Base-by-base conservation (phyloP, 306 rosid genomes). In the Alnus rubra region DNA sequence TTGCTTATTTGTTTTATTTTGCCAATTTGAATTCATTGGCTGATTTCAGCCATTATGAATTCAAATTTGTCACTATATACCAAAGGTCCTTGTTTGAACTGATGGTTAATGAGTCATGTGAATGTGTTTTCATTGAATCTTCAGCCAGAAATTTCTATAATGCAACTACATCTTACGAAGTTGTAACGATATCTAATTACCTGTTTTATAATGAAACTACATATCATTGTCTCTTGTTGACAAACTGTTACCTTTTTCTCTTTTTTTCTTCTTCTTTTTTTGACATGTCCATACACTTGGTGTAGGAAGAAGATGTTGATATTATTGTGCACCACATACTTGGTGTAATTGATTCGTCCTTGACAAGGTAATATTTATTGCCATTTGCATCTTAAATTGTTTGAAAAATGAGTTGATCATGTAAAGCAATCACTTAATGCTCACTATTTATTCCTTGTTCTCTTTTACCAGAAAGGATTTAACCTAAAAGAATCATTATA, bases 281-380 rank as follows among this genome's bases (percentile, higher is more conserved):
- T 23, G 28, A 23, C 28, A 23, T 23, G 28, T 80, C 58, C 75
- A 78, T 35, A 23, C 28, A 23, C 28, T 23, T 23, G 28, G 33
- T 86, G 71, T 79, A 92, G 98, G 97, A 92, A 85, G 96, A 95
- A 82, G 94, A 90, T 84, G 97, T 92, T 71, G 92, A 87, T 71
- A 79, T 92, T 81, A 84, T 95, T 75, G 85, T 90, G 81, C 97
- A 92, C 83, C 98, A 92, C 81, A 87, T 91, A 54, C 81, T 73
- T 79, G 98, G 97, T 4, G 54, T 88, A 45, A 83, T 88, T 60
- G 71, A 80, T 67, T 78, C 93, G 54, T 85, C 83, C 49, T 67
- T 82, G 65, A 75, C 84, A 28, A 82, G 88, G 98, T 91, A 83
- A 79, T 10, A 3, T 56, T 49, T 18, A 33, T 69, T 76, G 64